Conservation (phyloP, 2,329 filamentous ascomycete species). For the Calonectria crousiana region DNA sequence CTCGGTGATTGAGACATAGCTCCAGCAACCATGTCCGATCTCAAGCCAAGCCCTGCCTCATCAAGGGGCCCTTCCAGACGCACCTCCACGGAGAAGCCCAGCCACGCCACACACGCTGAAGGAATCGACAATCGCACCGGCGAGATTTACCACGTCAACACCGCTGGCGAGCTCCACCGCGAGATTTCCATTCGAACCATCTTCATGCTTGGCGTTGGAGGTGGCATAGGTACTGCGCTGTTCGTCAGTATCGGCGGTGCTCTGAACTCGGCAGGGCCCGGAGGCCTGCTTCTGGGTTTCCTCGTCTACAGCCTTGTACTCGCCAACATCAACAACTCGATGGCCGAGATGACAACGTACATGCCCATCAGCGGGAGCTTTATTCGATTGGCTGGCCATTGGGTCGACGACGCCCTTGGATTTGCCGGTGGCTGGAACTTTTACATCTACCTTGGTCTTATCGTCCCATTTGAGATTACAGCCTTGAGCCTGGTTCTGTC, state of each 20-base stretch:
- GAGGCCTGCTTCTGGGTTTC: constrained; percentile 70
- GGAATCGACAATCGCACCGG: not conserved
- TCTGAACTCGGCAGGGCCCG: constrained; percentile 57
- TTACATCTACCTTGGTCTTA: constrained; percentile 57
- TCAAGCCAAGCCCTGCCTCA: not conserved
- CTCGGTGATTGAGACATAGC: not conserved
- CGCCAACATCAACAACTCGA: constrained; percentile 72
- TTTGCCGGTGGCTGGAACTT: constrained; percentile 63
- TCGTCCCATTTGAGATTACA: constrained; percentile 59
- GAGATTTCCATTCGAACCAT: not conserved
- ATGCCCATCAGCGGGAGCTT: constrained; percentile 74
- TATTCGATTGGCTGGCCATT: constrained; percentile 73
- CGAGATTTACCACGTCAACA: not conserved
- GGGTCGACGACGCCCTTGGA: constrained; percentile 73
- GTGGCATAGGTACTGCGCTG: constrained; percentile 68
- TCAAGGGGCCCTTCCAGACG: not conserved
- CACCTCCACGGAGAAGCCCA: not conserved
- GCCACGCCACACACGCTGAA: not conserved
- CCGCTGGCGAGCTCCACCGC: not conserved
- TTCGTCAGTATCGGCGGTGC: constrained; percentile 73
- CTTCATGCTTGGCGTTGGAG: constrained; percentile 66
- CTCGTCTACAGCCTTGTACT: constrained; percentile 66
- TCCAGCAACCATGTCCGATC: not conserved
- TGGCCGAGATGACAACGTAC: constrained; percentile 74
- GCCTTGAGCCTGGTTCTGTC: constrained; percentile 58